These are phyloP conservation scores for Puccinia triticina DNA, from an alignment of 1,284 basidiomycete genomes.

Conservation along the genomic window DNA sequence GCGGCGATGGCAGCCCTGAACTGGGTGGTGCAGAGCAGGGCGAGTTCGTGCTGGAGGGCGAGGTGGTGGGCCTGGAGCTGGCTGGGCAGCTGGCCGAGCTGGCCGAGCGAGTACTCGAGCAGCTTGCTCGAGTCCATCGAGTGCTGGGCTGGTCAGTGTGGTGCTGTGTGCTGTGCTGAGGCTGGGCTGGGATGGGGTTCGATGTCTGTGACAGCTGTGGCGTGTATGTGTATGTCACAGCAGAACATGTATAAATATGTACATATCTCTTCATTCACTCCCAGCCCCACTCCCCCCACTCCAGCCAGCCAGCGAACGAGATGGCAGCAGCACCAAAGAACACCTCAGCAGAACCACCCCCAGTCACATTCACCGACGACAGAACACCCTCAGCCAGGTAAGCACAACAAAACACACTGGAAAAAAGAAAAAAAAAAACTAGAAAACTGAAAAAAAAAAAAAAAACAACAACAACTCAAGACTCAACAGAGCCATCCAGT, in stretches of 20 bases:
- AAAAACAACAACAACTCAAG: not conserved
- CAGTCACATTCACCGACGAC: slow-evolving; percentile 15
- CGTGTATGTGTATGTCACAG: too few relatives aligned
- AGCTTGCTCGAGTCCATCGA: too few relatives aligned
- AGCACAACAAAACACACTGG: not conserved
- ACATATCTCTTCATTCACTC: too few relatives aligned
- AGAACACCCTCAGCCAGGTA: slow-evolving; percentile 28
- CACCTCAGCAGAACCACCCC: slow-evolving; percentile 35
- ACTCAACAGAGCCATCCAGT: slow-evolving; percentile 31
- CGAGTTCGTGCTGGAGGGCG: not conserved
- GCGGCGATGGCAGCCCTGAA: not conserved
- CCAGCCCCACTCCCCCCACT: too few relatives aligned
- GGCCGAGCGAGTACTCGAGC: not conserved
- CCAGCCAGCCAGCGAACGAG: too few relatives aligned
- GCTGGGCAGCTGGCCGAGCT: not conserved
- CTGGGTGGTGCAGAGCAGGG: slow-evolving; percentile 15
- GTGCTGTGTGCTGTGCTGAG: too few relatives aligned
- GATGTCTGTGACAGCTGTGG: too few relatives aligned
- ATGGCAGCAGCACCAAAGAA: too few relatives aligned
- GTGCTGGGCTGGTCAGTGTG: too few relatives aligned
- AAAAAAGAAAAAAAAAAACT: not conserved
- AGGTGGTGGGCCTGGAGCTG: not conserved
- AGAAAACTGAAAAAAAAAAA: not conserved
- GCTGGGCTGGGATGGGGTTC: too few relatives aligned
- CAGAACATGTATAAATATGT: too few relatives aligned